Evolutionary conservation across 257 asterid species (phyloP).

Genomic region (Orobanche coerulescens): DNA sequence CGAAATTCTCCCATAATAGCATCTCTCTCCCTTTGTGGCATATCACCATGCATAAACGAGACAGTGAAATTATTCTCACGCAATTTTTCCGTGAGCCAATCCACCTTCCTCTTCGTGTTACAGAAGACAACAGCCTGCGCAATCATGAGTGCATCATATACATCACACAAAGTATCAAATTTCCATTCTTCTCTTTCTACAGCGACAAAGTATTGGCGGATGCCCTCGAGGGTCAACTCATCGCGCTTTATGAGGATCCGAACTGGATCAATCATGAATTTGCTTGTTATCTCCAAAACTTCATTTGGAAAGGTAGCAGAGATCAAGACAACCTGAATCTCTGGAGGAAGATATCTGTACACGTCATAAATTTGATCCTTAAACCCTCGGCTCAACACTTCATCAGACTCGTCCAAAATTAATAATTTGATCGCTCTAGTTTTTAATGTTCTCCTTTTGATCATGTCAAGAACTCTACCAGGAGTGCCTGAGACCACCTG

Average conservation of each 20-base stretch:
- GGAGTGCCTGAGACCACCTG: too few relatives aligned
- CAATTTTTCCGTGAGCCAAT: too few relatives aligned
- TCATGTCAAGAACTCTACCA: too few relatives aligned
- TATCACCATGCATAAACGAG: slow-evolving; percentile 98
- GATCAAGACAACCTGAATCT: slow-evolving; percentile 61
- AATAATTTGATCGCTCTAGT: too few relatives aligned
- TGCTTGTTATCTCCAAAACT: slow-evolving; percentile 84
- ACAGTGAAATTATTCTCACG: too few relatives aligned
- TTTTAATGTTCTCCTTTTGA: too few relatives aligned
- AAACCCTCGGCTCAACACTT: slow-evolving; percentile 69
- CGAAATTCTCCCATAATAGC: slow-evolving; percentile 85
- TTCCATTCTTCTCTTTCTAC: slow-evolving; percentile 96
- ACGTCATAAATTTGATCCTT: slow-evolving; percentile 97
- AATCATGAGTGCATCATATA: slow-evolving; percentile 90
- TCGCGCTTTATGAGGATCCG: slow-evolving; percentile 91
- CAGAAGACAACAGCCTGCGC: too few relatives aligned
- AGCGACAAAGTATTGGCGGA: slow-evolving; percentile 90
- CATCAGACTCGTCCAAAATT: too few relatives aligned
- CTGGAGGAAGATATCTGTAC: too few relatives aligned
- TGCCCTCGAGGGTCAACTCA: slow-evolving; percentile 96
- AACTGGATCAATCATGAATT: slow-evolving; percentile 95
- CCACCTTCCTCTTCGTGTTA: too few relatives aligned
- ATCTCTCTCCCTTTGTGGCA: slow-evolving; percentile 96
- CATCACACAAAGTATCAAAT: slow-evolving; percentile 84
- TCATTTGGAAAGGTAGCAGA: slow-evolving; percentile 96